Conservation (phyloP, 2,329 filamentous ascomycete genomes). For the Trichophyton rubrum region DNA sequence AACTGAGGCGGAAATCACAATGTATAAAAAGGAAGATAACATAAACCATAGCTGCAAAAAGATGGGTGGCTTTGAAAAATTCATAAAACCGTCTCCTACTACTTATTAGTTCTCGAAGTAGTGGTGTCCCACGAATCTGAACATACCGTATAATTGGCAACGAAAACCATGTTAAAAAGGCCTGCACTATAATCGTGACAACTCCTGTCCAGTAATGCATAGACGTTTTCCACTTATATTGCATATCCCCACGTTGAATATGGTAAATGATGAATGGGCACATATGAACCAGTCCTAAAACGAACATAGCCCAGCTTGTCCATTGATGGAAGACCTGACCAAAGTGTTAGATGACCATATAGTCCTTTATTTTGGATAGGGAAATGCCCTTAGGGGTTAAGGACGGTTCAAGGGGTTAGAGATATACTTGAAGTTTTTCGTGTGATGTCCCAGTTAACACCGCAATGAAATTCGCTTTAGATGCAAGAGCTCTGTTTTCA, state of each 20-base stretch:
- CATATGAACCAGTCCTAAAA: constrained; percentile 43
- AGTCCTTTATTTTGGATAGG: no score
- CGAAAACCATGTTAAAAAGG: constrained; percentile 40
- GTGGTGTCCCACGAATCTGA: background rate
- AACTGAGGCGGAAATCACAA: constrained; percentile 43
- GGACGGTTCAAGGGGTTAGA: no score
- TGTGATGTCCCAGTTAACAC: constrained; percentile 43
- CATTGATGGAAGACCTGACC: constrained; percentile 41
- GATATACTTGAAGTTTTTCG: constrained; percentile 34
- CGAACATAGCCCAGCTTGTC: constrained; percentile 43
- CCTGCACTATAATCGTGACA: constrained; percentile 41
- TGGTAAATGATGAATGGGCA: constrained; percentile 47
- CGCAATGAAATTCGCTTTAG: constrained; percentile 38
- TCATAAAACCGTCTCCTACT: constrained; percentile 44
- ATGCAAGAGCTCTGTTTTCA: constrained; percentile 12
- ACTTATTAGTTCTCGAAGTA: background rate
- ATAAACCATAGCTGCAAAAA: constrained; percentile 42
- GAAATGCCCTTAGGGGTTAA: no score
- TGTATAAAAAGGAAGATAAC: constrained; percentile 50
- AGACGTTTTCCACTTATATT: constrained; percentile 31
- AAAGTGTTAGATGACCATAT: background rate
- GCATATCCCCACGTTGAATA: constrained; percentile 34
- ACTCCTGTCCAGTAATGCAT: constrained; percentile 44
- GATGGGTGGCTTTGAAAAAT: constrained; percentile 48
- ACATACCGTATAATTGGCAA: constrained; percentile 18